Conservation (phyloP, 495 filamentous ascomycete species). For the Thermothielavioides terrestris region DNA sequence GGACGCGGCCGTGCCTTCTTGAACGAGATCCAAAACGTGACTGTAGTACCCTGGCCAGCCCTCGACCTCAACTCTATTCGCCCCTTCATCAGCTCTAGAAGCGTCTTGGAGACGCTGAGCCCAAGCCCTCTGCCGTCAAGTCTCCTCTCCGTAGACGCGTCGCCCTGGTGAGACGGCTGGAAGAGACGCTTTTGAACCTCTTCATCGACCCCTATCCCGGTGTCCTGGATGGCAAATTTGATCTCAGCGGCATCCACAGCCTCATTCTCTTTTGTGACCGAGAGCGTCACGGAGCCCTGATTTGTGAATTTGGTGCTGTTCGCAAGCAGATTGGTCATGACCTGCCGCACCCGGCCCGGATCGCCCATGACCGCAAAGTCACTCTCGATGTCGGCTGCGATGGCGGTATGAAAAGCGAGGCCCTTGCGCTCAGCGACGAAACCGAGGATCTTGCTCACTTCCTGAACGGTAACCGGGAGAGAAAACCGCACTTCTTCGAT, state of each 20-base stretch:
- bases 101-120: slow-evolving; percentile 67
- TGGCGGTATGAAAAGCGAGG: slow-evolving; percentile 45
- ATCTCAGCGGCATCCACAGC: slow-evolving; percentile 41
- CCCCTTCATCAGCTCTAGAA: slow-evolving; percentile 79
- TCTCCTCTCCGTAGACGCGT: slow-evolving; percentile 62
- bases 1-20: slow-evolving; percentile 16
- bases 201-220: slow-evolving; percentile 78
- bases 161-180: slow-evolving; percentile 79
- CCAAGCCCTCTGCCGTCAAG: slow-evolving; percentile 81
- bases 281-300: slow-evolving; percentile 55
- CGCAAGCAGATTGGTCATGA: slow-evolving; percentile 77
- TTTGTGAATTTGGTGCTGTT: slow-evolving; percentile 88
- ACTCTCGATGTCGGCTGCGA: slow-evolving; percentile 32
- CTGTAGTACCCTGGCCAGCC: slow-evolving; percentile 52
- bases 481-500: slow-evolving; percentile 75
- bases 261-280: slow-evolving; percentile 39
- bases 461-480: slow-evolving; percentile 59
- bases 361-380: slow-evolving; percentile 59
- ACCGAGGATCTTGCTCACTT: slow-evolving; percentile 58
- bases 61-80: slow-evolving; percentile 55
- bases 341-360: slow-evolving; percentile 68
- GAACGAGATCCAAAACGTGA: slow-evolving; percentile 62
- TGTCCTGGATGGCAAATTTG: slow-evolving; percentile 62
- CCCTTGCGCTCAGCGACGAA: slow-evolving; percentile 52
- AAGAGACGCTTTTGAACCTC: slow-evolving; percentile 65